These are phyloP conservation scores for Hypseocharis bilobata DNA, from an alignment of 441 rosid species.

Conservation along the genomic window DNA sequence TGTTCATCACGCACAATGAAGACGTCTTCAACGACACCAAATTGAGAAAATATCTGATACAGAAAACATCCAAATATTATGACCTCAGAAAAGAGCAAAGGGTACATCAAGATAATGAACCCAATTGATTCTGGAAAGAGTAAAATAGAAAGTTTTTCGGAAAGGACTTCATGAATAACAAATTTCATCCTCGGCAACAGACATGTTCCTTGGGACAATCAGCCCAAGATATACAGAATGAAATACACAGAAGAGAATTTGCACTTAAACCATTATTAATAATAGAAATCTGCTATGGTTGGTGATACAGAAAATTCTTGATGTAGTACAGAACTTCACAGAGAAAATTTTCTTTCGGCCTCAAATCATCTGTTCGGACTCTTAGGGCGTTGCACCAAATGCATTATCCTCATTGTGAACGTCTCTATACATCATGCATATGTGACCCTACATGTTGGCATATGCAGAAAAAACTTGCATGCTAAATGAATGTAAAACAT, in stretches of 20 bases:
- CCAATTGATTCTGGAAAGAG: conserved; percentile 1
- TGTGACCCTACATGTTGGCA: not conserved
- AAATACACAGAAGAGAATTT: not conserved
- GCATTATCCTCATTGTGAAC: not conserved
- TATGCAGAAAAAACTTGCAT: conserved; percentile 3
- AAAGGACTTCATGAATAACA: no score
- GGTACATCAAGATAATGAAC: conserved; percentile 6
- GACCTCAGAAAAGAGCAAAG: conserved; percentile 9
- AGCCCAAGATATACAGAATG: not conserved
- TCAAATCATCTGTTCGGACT: conserved; percentile 3
- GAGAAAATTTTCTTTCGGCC: not conserved
- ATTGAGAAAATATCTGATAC: conserved; percentile 64
- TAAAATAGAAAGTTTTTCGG: not conserved
- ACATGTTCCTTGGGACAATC: no score
- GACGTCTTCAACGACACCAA: conserved; percentile 60
- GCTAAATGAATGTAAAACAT: conserved; percentile 23
- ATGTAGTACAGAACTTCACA: not conserved
- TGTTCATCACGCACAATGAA: conserved; percentile 56
- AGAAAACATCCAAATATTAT: conserved; percentile 17
- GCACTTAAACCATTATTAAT: not conserved
- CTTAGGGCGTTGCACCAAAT: not conserved
- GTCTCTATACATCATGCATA: not conserved
- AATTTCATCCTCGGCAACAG: no score
- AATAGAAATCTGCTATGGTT: not conserved
- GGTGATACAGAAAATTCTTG: not conserved